A percentile compares a stretch with the other conserved stretches of the same genome.
Conservation (phyloP, 768 basidiomycete species). For the Tricholoma terreum region DNA sequence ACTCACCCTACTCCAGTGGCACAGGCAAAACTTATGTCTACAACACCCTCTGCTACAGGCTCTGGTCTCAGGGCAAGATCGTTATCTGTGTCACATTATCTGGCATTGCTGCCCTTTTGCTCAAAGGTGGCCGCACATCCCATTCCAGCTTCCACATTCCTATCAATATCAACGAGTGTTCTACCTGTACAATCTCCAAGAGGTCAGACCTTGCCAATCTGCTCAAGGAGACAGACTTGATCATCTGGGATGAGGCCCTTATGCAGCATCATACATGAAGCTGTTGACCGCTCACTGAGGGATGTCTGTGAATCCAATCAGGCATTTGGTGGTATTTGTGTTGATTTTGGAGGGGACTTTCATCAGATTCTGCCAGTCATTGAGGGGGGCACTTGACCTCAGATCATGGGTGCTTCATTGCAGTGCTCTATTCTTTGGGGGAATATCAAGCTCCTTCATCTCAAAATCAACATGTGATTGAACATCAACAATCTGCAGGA, state of each 20-base stretch:
- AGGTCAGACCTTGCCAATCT: slow-evolving; percentile 30
- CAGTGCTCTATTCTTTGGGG: slow-evolving; percentile 37
- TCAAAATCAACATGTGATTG: slow-evolving; percentile 25
- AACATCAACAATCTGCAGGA: not conserved
- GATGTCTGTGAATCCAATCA: slow-evolving; percentile 25
- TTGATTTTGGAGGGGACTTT: slow-evolving; percentile 47
- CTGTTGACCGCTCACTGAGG: slow-evolving; percentile 31
- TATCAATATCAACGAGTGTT: slow-evolving; percentile 35
- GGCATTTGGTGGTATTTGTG: slow-evolving; percentile 39
- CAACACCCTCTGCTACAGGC: slow-evolving; percentile 28
- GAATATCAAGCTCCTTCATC: slow-evolving; percentile 32
- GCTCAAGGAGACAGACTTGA: slow-evolving; percentile 26
- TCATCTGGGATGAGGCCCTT: slow-evolving; percentile 44
- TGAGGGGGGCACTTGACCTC: slow-evolving; percentile 28
- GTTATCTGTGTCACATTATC: slow-evolving; percentile 49
- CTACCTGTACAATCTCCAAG: slow-evolving; percentile 39
- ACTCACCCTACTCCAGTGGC: too few species aligned
- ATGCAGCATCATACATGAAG: slow-evolving; percentile 38
- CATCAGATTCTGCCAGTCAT: slow-evolving; percentile 45
- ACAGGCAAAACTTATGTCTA: slow-evolving; percentile 46
- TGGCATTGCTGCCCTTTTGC: slow-evolving; percentile 35
- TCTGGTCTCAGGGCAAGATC: slow-evolving; percentile 27
- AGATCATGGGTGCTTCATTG: slow-evolving; percentile 36
- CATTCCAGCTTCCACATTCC: not conserved
- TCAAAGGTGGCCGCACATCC: not conserved